A percentile compares a stretch with the other conserved stretches of the same genome.
phyloP scores from a whole-genome alignment of 106 monocot species.

The Vanilla planifolia region DNA sequence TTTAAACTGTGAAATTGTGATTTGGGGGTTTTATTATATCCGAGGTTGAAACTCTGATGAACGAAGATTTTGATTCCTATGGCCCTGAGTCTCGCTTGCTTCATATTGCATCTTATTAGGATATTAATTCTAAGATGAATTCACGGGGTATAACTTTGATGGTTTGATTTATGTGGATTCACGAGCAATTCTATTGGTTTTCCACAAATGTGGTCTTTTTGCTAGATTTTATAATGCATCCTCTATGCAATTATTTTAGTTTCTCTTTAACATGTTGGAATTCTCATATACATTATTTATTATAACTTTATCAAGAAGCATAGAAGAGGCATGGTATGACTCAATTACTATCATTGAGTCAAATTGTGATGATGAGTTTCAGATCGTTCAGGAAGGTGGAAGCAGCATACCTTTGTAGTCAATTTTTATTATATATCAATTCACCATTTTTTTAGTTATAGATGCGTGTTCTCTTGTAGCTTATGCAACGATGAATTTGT shows the following conservation, averaged over 20 bases:
- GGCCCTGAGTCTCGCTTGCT: too few relatives aligned
- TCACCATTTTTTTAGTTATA: slow-evolving; percentile 3
- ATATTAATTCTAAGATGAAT: not conserved
- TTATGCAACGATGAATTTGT: slow-evolving; percentile 4
- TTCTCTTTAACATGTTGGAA: not conserved
- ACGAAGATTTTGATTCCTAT: too few relatives aligned
- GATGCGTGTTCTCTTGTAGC: not conserved
- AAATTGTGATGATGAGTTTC: slow-evolving; percentile 86
- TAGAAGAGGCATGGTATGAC: slow-evolving; percentile 84
- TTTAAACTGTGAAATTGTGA: too few relatives aligned
- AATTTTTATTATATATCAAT: not conserved
- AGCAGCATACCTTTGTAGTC: not conserved
- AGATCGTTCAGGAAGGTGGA: slow-evolving; percentile 82
- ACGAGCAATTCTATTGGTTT: not conserved
- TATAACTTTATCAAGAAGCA: slow-evolving; percentile 32
- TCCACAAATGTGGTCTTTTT: not conserved
- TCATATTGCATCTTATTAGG: not conserved
- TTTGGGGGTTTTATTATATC: too few relatives aligned
- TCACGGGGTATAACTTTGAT: not conserved
- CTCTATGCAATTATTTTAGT: not conserved
- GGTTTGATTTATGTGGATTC: not conserved
- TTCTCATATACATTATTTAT: not conserved
- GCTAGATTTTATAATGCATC: not conserved
- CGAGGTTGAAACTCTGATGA: too few relatives aligned
- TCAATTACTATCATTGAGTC: slow-evolving; percentile 46